These are phyloP conservation scores for Aspergillus calidoustus DNA, from an alignment of 2,329 filamentous ascomycete species.

Conservation along the genomic window DNA sequence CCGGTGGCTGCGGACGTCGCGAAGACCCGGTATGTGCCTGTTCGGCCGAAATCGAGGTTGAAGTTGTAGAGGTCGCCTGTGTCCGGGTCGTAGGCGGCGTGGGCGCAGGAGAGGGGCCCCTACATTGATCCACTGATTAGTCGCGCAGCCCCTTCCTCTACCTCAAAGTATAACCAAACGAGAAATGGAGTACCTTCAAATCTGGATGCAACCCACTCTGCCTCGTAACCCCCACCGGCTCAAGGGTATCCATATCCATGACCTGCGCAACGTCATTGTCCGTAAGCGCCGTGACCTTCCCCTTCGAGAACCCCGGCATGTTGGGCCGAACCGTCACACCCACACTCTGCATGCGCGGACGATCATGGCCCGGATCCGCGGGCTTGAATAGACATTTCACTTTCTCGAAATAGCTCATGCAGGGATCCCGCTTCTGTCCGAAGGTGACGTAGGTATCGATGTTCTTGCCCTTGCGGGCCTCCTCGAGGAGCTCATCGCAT, in stretches of 20 bases:
- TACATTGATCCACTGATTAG: conserved; percentile 17
- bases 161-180: not conserved
- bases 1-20: conserved; percentile 64
- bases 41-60: conserved; percentile 67
- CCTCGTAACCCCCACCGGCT: conserved; percentile 66
- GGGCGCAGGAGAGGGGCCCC: conserved; percentile 70
- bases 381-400: conserved; percentile 37
- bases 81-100: conserved; percentile 69
- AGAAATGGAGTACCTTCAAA: not conserved
- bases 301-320: conserved; percentile 43
- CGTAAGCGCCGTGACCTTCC: conserved; percentile 60
- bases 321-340: conserved; percentile 67
- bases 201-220: conserved; percentile 54
- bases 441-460: conserved; percentile 63
- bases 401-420: conserved; percentile 73
- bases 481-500: conserved; percentile 63
- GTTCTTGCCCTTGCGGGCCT: conserved; percentile 63
- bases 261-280: conserved; percentile 51
- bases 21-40: conserved; percentile 71
- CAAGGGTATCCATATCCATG: conserved; percentile 65
- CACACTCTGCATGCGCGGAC: conserved; percentile 63
- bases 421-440: conserved; percentile 72
- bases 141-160: not conserved
- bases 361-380: conserved; percentile 47
- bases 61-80: conserved; percentile 79